Evolutionary conservation across 148 eudicot species (phyloP).

Genomic region (Amaranthus cruentus): DNA sequence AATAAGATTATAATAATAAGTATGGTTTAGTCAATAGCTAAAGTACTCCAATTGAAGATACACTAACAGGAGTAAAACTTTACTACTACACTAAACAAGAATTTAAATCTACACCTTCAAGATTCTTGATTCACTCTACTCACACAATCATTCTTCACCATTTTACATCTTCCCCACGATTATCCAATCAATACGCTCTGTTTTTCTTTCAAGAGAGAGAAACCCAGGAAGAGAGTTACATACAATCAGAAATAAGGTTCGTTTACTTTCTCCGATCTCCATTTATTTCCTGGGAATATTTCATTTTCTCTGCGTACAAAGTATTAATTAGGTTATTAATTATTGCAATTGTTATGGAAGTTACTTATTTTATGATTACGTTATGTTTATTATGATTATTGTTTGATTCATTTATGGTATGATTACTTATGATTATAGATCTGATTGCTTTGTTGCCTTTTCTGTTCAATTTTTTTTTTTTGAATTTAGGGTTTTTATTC

Average conservation of each 20-base stretch:
- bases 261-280: slow-evolving; percentile 10
- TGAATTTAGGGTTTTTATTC: neutral
- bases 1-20: too few relatives aligned
- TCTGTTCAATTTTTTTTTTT: neutral
- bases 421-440: slow-evolving; percentile 7
- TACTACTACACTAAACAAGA: neutral
- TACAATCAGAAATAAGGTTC: neutral
- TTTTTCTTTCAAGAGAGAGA: neutral
- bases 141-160: neutral
- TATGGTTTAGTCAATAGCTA: too few relatives aligned
- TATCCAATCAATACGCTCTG: neutral
- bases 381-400: neutral
- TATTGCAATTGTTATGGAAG: neutral
- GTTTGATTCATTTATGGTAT: neutral
- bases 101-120: neutral
- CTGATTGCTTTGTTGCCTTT: neutral
- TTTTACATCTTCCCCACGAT: slow-evolving; percentile 8
- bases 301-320: neutral
- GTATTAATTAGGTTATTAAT: neutral
- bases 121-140: neutral
- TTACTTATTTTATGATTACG: neutral
- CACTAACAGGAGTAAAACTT: neutral
- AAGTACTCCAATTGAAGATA: too few relatives aligned
- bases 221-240: neutral
- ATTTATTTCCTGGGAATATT: neutral